Evolutionary conservation across 2,329 filamentous ascomycete species (phyloP).

Genomic region (Colletotrichum musicola): DNA sequence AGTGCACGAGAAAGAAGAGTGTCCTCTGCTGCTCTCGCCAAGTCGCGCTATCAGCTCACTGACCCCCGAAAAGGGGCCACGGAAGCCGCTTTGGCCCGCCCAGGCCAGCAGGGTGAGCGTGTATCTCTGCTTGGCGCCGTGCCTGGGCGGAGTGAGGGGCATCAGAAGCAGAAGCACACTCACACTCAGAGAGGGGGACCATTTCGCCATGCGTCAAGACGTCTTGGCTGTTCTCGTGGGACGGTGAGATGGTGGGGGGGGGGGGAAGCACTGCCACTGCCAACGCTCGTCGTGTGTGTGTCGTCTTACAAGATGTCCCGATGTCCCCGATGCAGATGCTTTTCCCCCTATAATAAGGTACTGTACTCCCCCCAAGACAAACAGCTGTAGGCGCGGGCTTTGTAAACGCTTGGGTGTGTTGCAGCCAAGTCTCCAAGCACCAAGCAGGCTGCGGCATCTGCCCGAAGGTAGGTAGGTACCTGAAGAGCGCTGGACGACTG

Average conservation of each 20-base stretch:
- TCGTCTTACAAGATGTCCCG: neutral
- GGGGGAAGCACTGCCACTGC: conserved; percentile 4
- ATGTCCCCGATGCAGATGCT: too few species aligned
- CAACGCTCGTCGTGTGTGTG: conserved; percentile 2
- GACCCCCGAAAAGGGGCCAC: conserved; percentile 30
- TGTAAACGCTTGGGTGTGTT: neutral
- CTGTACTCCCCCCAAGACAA: neutral
- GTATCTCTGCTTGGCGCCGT: conserved; percentile 22
- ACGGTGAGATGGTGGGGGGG: neutral
- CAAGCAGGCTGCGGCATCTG: conserved; percentile 1
- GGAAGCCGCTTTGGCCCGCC: conserved; percentile 32
- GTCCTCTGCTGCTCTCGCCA: conserved; percentile 13
- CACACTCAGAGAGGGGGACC: too few species aligned
- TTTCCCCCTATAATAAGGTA: too few species aligned
- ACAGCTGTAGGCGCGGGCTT: neutral
- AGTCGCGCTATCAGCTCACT: conserved; percentile 37
- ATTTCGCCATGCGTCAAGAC: too few species aligned
- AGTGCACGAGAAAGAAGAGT: neutral
- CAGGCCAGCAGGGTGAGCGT: conserved; percentile 3
- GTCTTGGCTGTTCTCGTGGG: neutral
- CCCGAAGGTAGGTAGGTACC: too few species aligned
- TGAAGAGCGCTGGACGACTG: too few species aligned
- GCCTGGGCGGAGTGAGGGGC: too few species aligned
- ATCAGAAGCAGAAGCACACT: neutral
- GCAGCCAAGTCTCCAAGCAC: neutral